Evolutionary conservation across 768 basidiomycete genomes (phyloP).

Genomic region (Suillus spraguei): DNA sequence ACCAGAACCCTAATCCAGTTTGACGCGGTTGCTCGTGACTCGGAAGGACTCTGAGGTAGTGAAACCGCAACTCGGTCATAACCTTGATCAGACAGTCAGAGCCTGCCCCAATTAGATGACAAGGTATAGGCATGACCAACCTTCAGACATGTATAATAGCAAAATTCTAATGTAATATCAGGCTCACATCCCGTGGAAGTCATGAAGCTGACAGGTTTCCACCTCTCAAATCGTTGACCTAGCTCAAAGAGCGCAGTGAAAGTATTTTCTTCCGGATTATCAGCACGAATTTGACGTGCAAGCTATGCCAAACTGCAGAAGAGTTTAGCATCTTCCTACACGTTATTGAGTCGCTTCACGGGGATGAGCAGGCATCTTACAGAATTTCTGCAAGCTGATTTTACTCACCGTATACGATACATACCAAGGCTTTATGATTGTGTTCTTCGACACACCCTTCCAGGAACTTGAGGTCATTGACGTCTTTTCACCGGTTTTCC

Average conservation of each 20-base stretch:
- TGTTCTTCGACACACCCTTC: not conserved
- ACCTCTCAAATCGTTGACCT: constrained; percentile 16
- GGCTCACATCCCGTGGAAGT: too few relatives aligned
- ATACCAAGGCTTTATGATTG: too few relatives aligned
- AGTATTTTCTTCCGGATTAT: not conserved
- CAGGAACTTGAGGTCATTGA: constrained; percentile 13
- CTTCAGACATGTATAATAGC: too few relatives aligned
- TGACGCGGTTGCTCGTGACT: too few relatives aligned
- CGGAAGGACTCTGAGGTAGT: not conserved
- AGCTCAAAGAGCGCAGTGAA: constrained; percentile 21
- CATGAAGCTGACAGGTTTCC: too few relatives aligned
- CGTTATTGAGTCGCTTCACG: not conserved
- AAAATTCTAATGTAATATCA: too few relatives aligned
- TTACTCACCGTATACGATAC: too few relatives aligned
- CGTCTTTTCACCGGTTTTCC: constrained; percentile 20
- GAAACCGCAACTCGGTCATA: too few relatives aligned
- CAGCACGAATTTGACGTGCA: not conserved
- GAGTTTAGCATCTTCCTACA: not conserved
- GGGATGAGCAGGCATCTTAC: not conserved
- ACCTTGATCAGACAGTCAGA: too few relatives aligned
- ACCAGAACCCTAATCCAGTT: not conserved
- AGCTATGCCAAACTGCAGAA: not conserved
- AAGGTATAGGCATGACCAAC: too few relatives aligned
- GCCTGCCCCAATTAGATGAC: too few relatives aligned
- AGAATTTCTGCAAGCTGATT: constrained; percentile 15